phyloP scores from a whole-genome alignment of 495 filamentous ascomycete species.

The Amniculicola lignicola region DNA sequence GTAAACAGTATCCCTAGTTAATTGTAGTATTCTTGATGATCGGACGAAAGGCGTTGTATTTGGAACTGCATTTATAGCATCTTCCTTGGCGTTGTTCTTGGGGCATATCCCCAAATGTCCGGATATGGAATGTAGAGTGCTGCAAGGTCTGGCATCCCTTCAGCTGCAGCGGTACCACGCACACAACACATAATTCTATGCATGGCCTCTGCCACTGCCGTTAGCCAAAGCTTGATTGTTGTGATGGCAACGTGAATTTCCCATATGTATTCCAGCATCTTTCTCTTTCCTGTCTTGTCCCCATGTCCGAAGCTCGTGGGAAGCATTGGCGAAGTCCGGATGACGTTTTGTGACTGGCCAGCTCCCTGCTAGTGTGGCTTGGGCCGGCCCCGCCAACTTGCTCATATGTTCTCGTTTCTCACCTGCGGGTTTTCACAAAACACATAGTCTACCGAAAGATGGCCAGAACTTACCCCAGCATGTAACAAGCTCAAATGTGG shows the following conservation, averaged over 20 bases:
- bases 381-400: slow-evolving; percentile 17
- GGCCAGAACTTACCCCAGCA: not conserved
- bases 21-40: not conserved
- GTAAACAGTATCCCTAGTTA: no score
- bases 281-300: not conserved
- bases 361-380: no score
- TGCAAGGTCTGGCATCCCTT: slow-evolving; percentile 16
- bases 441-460: not conserved
- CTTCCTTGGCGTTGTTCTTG: slow-evolving; percentile 12
- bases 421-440: not conserved
- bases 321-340: no score
- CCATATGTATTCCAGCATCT: not conserved
- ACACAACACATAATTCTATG: slow-evolving; percentile 1
- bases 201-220: slow-evolving; percentile 14
- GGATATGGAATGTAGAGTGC: slow-evolving; percentile 13
- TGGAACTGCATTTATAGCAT: slow-evolving; percentile 3
- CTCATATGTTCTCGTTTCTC: slow-evolving; percentile 23
- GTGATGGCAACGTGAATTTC: slow-evolving; percentile 4
- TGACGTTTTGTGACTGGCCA: no score
- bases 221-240: slow-evolving; percentile 21
- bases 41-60: slow-evolving; percentile 22
- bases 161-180: no score
- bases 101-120: not conserved
- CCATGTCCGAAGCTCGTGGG: no score
- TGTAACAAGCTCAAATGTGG: slow-evolving; percentile 24